Percentiles rank a stretch among this genome's conserved stretches.
phyloP scores from a whole-genome alignment of 1,284 basidiomycete genomes.

The Sanghuangporus baumii region DNA sequence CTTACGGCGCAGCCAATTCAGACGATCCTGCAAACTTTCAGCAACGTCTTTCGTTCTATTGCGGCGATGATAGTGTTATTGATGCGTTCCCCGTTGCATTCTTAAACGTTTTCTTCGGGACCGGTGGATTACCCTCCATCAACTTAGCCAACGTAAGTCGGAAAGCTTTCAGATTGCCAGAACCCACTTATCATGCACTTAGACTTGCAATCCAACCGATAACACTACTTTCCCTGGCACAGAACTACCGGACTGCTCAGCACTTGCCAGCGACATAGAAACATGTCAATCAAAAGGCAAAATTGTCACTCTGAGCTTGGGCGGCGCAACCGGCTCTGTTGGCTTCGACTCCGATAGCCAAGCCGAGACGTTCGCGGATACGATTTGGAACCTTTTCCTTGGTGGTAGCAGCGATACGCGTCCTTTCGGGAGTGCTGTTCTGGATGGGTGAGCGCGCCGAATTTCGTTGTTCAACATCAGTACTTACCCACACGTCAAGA shows the following conservation, averaged over 20 bases:
- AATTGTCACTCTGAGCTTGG: slow-evolving; percentile 46
- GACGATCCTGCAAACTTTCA: slow-evolving; percentile 38
- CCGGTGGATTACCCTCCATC: slow-evolving; percentile 51
- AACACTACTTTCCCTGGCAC: slow-evolving; percentile 55
- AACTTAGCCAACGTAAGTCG: slow-evolving; percentile 54
- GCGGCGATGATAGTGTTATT: slow-evolving; percentile 47
- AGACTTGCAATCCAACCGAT: slow-evolving; percentile 53
- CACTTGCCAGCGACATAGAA: slow-evolving; percentile 48
- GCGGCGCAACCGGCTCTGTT: slow-evolving; percentile 46
- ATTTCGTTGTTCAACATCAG: not conserved
- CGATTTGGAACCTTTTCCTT: slow-evolving; percentile 60
- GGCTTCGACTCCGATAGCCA: slow-evolving; percentile 52
- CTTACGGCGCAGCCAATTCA: slow-evolving; percentile 49
- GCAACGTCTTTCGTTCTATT: slow-evolving; percentile 26
- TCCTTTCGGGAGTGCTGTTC: slow-evolving; percentile 56
- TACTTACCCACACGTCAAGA: slow-evolving; percentile 28
- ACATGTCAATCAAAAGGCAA: slow-evolving; percentile 60
- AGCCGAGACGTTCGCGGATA: slow-evolving; percentile 48
- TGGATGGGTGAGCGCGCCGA: slow-evolving; percentile 47
- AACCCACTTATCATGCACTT: not conserved
- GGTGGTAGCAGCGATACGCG: slow-evolving; percentile 51
- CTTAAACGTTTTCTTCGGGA: slow-evolving; percentile 53
- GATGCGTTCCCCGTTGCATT: slow-evolving; percentile 62
- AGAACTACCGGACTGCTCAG: slow-evolving; percentile 46
- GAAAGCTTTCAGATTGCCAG: not conserved